A percentile compares a stretch with the other conserved stretches of the same genome.
Conservation (phyloP, 1,284 basidiomycete species). For the Exobasidium cylindrosporum region DNA sequence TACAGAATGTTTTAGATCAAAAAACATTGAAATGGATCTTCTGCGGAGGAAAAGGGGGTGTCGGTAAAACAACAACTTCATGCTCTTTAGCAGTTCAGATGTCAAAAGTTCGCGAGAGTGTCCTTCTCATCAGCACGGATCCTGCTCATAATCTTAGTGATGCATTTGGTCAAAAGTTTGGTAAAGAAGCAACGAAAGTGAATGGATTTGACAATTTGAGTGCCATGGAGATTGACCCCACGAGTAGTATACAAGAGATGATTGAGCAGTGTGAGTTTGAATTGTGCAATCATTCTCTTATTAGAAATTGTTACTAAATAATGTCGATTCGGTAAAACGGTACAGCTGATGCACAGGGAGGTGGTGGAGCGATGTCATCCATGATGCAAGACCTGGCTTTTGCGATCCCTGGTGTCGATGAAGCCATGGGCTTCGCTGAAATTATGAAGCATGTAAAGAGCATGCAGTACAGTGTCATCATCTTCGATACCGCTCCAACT, state of each 20-base stretch:
- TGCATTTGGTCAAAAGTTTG: slow-evolving; percentile 98
- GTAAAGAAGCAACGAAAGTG: slow-evolving; percentile 97
- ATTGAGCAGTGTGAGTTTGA: slow-evolving; percentile 79
- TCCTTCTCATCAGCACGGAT: slow-evolving; percentile 71
- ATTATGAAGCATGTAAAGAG: slow-evolving; percentile 99
- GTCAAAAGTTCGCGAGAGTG: slow-evolving; percentile 46
- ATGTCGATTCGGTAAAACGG: no score
- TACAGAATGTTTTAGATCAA: slow-evolving; percentile 53
- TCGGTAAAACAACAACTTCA: slow-evolving; percentile 54
- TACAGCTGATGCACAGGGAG: slow-evolving; percentile 77
- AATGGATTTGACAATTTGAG: slow-evolving; percentile 95
- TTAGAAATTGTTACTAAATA: no score
- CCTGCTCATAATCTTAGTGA: slow-evolving; percentile 98
- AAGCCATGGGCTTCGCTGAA: slow-evolving; percentile 99
- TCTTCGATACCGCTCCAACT: slow-evolving; percentile 98
- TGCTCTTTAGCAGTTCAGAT: slow-evolving; percentile 53
- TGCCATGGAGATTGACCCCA: slow-evolving; percentile 99
- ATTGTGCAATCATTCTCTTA: slow-evolving; percentile 14
- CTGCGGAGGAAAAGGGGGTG: slow-evolving; percentile 55
- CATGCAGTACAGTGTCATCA: slow-evolving; percentile 99
- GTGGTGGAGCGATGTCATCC: slow-evolving; percentile 74
- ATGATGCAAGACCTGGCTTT: slow-evolving; percentile 99
- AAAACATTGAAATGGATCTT: slow-evolving; percentile 55
- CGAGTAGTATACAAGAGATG: slow-evolving; percentile 96
- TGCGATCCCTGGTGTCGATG: slow-evolving; percentile 97